These are phyloP conservation scores for Brettanomyces nanus DNA, from an alignment of 805 yeast species.

Conservation along the genomic window DNA sequence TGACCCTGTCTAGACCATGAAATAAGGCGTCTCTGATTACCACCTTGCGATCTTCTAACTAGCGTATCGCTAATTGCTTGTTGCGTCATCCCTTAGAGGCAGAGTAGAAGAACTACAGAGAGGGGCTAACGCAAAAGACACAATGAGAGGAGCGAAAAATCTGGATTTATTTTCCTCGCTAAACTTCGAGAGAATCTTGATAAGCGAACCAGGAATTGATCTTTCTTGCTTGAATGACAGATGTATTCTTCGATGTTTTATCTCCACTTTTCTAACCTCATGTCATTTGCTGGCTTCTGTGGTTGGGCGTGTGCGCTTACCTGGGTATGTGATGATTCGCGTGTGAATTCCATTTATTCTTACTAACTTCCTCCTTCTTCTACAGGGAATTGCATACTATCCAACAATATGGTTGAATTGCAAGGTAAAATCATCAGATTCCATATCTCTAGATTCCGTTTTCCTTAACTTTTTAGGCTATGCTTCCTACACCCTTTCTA, in stretches of 20 bases:
- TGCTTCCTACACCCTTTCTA: slow-evolving; percentile 32
- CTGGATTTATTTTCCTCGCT: too few relatives aligned
- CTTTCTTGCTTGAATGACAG: too few relatives aligned
- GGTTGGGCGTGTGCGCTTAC: slow-evolving; percentile 24
- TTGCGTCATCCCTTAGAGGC: too few relatives aligned
- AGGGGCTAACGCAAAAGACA: too few relatives aligned
- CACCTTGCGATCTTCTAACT: slow-evolving; percentile 11
- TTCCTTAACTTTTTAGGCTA: slow-evolving; percentile 41
- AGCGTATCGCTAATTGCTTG: slow-evolving; percentile 15
- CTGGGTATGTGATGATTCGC: slow-evolving; percentile 16
- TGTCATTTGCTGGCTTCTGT: slow-evolving; percentile 11
- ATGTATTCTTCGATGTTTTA: too few relatives aligned
- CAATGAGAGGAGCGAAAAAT: too few relatives aligned
- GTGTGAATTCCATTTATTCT: background rate
- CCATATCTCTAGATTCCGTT: slow-evolving; percentile 41
- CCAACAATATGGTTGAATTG: slow-evolving; percentile 38
- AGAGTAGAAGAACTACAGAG: too few relatives aligned
- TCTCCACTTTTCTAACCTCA: too few relatives aligned
- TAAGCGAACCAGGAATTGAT: too few relatives aligned
- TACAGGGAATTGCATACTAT: slow-evolving; percentile 40
- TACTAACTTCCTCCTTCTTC: background rate
- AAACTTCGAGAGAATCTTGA: too few relatives aligned
- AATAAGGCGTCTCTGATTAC: slow-evolving; percentile 16
- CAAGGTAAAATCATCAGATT: slow-evolving; percentile 34
- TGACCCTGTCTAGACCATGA: slow-evolving; percentile 85